A percentile compares a stretch with the other conserved stretches of the same genome.
Evolutionary conservation across 2,329 filamentous ascomycete genomes (phyloP).

Genomic region (Cercospora zeae-maydis): DNA sequence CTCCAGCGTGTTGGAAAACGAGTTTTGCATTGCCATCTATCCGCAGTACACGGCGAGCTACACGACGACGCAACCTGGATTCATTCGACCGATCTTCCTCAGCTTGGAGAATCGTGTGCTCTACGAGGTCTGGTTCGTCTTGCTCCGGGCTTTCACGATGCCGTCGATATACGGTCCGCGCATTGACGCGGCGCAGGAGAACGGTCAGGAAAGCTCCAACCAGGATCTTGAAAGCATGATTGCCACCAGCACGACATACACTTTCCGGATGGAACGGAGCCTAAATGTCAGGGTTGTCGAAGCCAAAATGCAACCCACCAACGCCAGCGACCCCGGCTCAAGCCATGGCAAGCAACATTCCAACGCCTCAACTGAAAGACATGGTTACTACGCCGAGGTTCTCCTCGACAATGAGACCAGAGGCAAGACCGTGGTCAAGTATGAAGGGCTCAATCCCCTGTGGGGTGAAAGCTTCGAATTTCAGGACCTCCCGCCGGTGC

Average conservation of each 20-base stretch:
- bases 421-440: slow-evolving; percentile 69
- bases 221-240: slow-evolving; percentile 27
- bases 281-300: slow-evolving; percentile 60
- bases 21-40: slow-evolving; percentile 93
- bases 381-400: slow-evolving; percentile 76
- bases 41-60: slow-evolving; percentile 80
- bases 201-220: slow-evolving; percentile 16
- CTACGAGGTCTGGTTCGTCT: slow-evolving; percentile 97
- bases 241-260: slow-evolving; percentile 48
- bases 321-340: slow-evolving; percentile 25
- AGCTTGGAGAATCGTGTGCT: slow-evolving; percentile 80
- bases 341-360: slow-evolving; percentile 12
- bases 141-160: slow-evolving; percentile 85
- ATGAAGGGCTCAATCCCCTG: slow-evolving; percentile 68
- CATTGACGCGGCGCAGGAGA: slow-evolving; percentile 26
- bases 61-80: slow-evolving; percentile 60
- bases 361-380: slow-evolving; percentile 36
- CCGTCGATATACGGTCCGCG: slow-evolving; percentile 76
- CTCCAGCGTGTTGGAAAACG: slow-evolving; percentile 83
- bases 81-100: slow-evolving; percentile 84
- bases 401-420: slow-evolving; percentile 75
- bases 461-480: slow-evolving; percentile 83
- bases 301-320: slow-evolving; percentile 51
- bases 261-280: slow-evolving; percentile 64
- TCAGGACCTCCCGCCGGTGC: slow-evolving; percentile 63